These are phyloP conservation scores for Trichoderma atroviride DNA, from an alignment of 2,329 filamentous ascomycete genomes.

Conservation along the genomic window DNA sequence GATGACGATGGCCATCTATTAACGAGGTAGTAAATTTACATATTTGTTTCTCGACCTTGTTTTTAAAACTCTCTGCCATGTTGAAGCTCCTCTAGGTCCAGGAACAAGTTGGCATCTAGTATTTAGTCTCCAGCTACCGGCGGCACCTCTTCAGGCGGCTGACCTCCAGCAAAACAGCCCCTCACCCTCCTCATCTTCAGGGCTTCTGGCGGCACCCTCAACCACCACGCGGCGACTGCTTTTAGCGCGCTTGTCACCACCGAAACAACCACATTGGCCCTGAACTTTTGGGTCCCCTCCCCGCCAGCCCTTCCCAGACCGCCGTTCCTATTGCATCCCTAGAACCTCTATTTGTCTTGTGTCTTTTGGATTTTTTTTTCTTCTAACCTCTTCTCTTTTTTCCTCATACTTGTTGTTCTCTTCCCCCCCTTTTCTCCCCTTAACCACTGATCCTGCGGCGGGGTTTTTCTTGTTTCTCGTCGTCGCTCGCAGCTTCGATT, in stretches of 20 bases:
- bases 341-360: constrained; percentile 5
- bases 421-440: background rate
- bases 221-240: constrained; percentile 25
- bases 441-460: constrained; percentile 3
- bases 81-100: background rate
- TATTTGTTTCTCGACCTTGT: background rate
- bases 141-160: background rate
- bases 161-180: background rate
- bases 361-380: constrained; percentile 2
- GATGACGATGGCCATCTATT: background rate
- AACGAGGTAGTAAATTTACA: too few relatives aligned
- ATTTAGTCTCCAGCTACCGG: too few relatives aligned
- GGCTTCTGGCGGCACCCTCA: background rate
- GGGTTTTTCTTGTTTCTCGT: background rate
- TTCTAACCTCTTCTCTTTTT: background rate
- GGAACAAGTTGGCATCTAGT: too few relatives aligned
- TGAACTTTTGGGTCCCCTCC: constrained; percentile 15
- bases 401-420: background rate
- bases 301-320: constrained; percentile 26
- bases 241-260: constrained; percentile 26
- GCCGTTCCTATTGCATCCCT: constrained; percentile 24
- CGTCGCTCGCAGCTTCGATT: constrained; percentile 7
- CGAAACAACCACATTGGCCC: constrained; percentile 16
- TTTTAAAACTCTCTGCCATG: background rate
- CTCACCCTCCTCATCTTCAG: constrained; percentile 12